Base-by-base conservation (phyloP, 495 filamentous ascomycete species). In the Chaetomium cochliodes region DNA sequence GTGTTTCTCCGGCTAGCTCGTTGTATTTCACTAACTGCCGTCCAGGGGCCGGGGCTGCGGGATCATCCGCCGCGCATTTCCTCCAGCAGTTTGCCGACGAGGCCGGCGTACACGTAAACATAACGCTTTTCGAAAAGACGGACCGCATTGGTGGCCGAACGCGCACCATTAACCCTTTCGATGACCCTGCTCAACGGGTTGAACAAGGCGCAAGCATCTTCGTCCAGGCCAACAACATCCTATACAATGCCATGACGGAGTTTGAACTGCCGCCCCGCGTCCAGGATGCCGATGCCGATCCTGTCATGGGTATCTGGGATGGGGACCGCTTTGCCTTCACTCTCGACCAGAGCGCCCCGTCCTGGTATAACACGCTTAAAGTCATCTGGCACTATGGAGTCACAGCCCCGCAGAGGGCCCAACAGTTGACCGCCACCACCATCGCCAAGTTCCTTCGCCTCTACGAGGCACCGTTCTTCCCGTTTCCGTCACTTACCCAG, bases 191-290 rank as follows among this genome's bases (percentile, higher is more conserved):
- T 0, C 76, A 86, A 52, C 91, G 90, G 7, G 84, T 97, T 53
- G 94, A 99, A 68, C 83, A 97, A 1, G 94, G 94, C 11, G 96
- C 90, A 42, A 92, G 87, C 37, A 96, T 98, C 67, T 99, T 99
- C 71, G 92, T 98, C 30, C 73, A 89, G 50, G 85, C 91, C 50
- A 99, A 99, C 72, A 76, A 86, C 18, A 96, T 93, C 69, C 85
- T 98, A 15, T 84, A 87, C 64, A 84, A 87, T 53, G 90, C 93
- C 0, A 84, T 88, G n/a, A 79, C 84, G 26, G 82, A 87, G 49
- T 90, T 97, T 69, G 86, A 84, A 30, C 85, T 99, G 5, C 66
- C 69, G 16, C 66, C 68, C 4, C 72, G 69, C 18, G 68, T 75
- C n/a, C 75, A 70, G 0, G 75, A 74, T 6, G 44, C 69, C 20